Evolutionary conservation across 1,284 basidiomycete genomes (phyloP), one percentile per base, ranked within the genome.

Genomic region (Sporisorium exsertum): DNA sequence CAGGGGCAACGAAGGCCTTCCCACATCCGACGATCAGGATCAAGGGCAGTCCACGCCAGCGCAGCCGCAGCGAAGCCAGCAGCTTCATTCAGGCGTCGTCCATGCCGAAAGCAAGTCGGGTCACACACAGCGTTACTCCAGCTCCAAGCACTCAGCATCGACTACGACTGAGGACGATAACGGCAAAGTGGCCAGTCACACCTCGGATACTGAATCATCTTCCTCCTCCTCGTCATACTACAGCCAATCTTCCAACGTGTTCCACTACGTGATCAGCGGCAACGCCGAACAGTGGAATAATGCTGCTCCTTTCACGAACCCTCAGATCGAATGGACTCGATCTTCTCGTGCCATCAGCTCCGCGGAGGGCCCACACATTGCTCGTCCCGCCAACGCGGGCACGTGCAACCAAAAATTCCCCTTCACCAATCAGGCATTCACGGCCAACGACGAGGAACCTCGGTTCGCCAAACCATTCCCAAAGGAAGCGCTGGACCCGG

Each of bases 321-420:
- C 47, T 29, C 49, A 60, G 13, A 51, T 75, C 16, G 46, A 70
- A 13, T 75, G 72, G 72, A 68, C 32, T 22, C 29, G 60, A n/a
- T 46, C 66, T 16, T 35, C 71, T 33, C 3, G 15, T 13, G 22
- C 63, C 3, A n/a, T 54, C 37, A 47, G 40, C 18, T 29, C 61
- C 13, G 43, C 51, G 24, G 45, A 18, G 8, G 68, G 64, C 4
- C 35, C 46, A 26, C 69, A 51, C 9, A 72, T 76, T 20, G 16
- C 51, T 24, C 64, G 73, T 16, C 73, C 73, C 9, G 73, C 73
- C 24, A 37, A 18, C 0, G 73, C 73, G 10, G 56, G 56, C 2
- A 47, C 50, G n/a, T 76, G 73, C 65, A 76, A 76, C 20, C 55
- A 47, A 3, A 58, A 60, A 22, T 76, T 76, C 46, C 69, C 73